Conservation (phyloP, 768 basidiomycete genomes). For the Butyriboletus loyo region DNA sequence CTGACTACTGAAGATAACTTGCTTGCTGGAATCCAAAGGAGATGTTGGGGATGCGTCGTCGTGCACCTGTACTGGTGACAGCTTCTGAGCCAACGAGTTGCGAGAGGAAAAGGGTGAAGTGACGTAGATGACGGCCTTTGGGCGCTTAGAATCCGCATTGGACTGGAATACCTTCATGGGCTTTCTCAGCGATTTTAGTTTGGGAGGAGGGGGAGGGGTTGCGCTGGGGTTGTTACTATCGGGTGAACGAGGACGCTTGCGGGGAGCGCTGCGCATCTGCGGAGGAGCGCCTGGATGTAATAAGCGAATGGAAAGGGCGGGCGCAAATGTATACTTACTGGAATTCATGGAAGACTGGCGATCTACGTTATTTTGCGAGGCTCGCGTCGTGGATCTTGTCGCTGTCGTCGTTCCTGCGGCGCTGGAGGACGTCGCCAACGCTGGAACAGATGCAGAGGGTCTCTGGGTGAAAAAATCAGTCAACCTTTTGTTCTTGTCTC, state of each 20-base stretch:
- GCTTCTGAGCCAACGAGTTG: constrained; percentile 32
- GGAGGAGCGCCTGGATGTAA: constrained; percentile 11
- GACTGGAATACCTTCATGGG: constrained; percentile 16
- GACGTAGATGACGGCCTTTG: constrained; percentile 7
- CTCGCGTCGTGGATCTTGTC: constrained; percentile 5
- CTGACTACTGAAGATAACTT: constrained; percentile 60
- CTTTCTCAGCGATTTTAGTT: constrained; percentile 21
- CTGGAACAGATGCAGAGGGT: constrained; percentile 19
- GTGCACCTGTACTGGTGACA: constrained; percentile 2
- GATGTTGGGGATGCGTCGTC: constrained; percentile 6
- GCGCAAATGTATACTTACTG: constrained; percentile 14
- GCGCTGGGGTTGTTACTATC: constrained; percentile 2
- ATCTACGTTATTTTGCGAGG: constrained; percentile 1
- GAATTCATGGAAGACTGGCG: constrained; percentile 1
- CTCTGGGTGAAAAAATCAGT: constrained; percentile 47
- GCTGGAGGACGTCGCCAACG: constrained; percentile 2
- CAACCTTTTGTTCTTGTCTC: constrained; percentile 29
- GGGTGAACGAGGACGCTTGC: constrained; percentile 30
- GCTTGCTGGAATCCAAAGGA: constrained; percentile 22
- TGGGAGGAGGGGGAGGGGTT: constrained; percentile 8
- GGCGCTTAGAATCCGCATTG: constrained; percentile 4
- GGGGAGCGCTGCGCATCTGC: constrained; percentile 10
- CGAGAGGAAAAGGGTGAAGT: constrained; percentile 22
- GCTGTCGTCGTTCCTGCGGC: not conserved
- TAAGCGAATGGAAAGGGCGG: not conserved